phyloP scores from a whole-genome alignment of 2,329 filamentous ascomycete genomes.

The Trichoderma gracile region DNA sequence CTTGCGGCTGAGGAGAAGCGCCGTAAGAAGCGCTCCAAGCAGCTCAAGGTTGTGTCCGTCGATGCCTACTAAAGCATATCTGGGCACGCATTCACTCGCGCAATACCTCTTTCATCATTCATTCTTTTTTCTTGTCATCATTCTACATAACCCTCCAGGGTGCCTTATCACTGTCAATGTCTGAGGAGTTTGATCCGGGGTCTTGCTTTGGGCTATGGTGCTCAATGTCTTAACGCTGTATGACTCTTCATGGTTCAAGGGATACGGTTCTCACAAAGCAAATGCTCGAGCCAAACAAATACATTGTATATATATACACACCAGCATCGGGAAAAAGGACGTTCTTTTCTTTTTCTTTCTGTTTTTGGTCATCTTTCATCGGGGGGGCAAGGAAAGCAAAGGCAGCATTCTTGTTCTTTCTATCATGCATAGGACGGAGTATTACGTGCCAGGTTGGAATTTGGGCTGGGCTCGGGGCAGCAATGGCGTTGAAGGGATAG shows the following conservation, averaged over 20 bases:
- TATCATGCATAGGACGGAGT: slow-evolving; percentile 7
- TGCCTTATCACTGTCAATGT: not conserved
- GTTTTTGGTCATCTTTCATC: too few species aligned
- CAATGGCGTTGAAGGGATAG: slow-evolving; percentile 13
- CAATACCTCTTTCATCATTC: too few species aligned
- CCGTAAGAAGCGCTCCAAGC: slow-evolving; percentile 46
- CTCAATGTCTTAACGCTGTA: slow-evolving; percentile 9
- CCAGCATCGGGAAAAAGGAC: not conserved
- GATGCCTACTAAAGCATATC: slow-evolving; percentile 30
- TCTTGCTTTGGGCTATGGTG: not conserved
- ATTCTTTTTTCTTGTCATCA: not conserved
- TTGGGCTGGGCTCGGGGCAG: slow-evolving; percentile 1
- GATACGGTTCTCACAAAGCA: not conserved
- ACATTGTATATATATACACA: not conserved
- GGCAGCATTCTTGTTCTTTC: too few species aligned
- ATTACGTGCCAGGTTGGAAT: not conserved
- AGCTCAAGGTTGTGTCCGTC: slow-evolving; percentile 44
- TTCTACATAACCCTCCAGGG: not conserved
- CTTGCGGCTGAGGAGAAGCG: slow-evolving; percentile 51
- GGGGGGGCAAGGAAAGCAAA: too few species aligned
- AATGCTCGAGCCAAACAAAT: not conserved
- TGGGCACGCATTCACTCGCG: too few species aligned
- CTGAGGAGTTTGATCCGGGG: not conserved
- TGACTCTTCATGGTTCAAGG: not conserved
- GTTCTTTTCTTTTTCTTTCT: not conserved